Evolutionary conservation across 768 basidiomycete genomes (phyloP).

Genomic region (Mycena floridula): DNA sequence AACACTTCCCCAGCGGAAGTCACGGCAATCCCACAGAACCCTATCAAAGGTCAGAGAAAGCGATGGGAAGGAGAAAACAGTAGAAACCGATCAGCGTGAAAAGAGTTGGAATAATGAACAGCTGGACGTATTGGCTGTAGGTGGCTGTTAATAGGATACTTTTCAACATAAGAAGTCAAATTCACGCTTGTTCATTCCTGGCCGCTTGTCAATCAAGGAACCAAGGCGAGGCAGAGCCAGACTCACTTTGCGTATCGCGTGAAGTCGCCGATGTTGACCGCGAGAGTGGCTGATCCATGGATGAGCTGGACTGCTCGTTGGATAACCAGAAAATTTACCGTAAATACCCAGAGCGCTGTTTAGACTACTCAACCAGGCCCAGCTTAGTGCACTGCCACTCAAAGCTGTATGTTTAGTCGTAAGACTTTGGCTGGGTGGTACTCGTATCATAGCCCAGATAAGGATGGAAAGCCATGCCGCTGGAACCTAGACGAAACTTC

Average conservation of each 20-base stretch:
- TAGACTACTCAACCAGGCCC: conserved; percentile 74
- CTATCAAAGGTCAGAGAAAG: too few species aligned
- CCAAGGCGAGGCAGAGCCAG: too few species aligned
- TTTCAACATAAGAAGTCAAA: conserved; percentile 61
- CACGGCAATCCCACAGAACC: conserved; percentile 77
- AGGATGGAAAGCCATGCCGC: conserved; percentile 64
- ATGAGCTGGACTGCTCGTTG: too few species aligned
- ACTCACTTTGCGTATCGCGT: too few species aligned
- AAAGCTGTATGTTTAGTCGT: conserved; percentile 44
- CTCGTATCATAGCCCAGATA: conserved; percentile 74
- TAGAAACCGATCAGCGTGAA: conserved; percentile 73
- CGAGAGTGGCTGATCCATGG: conserved; percentile 61
- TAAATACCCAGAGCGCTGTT: conserved; percentile 77
- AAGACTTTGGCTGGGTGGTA: conserved; percentile 56
- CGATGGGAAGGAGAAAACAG: too few species aligned
- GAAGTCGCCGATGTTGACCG: conserved; percentile 84
- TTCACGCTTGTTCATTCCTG: too few species aligned
- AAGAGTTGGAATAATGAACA: conserved; percentile 67
- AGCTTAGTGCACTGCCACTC: conserved; percentile 51
- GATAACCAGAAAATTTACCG: too few species aligned
- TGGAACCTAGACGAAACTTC: too few species aligned
- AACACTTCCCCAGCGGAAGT: conserved; percentile 69
- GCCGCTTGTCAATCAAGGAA: too few species aligned
- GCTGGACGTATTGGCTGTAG: conserved; percentile 64
- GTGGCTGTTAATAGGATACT: too few species aligned